A percentile compares a stretch with the other conserved stretches of the same genome.
phyloP scores from a whole-genome alignment of 2,329 filamentous ascomycete genomes.

The Exophiala oligosperma region DNA sequence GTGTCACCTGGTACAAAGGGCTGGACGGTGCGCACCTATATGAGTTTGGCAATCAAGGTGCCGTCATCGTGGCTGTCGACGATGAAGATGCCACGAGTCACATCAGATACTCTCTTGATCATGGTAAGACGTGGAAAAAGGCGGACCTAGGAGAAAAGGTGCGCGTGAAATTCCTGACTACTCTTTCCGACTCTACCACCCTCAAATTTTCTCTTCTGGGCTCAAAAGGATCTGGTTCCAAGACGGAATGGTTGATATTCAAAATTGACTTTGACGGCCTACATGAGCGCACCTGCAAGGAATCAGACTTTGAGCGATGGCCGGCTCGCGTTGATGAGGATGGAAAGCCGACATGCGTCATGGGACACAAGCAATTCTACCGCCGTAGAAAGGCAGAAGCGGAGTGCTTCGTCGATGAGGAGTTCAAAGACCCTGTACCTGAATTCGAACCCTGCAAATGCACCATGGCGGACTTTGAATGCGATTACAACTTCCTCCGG shows the following conservation, averaged over 20 bases:
- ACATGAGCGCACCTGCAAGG: conserved; percentile 74
- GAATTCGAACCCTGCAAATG: conserved; percentile 77
- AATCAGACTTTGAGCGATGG: conserved; percentile 83
- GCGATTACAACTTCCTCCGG: conserved; percentile 85
- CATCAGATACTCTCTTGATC: conserved; percentile 79
- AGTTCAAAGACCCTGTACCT: conserved; percentile 76
- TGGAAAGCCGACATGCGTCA: conserved; percentile 81
- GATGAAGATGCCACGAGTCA: conserved; percentile 64
- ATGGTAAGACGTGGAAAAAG: conserved; percentile 79
- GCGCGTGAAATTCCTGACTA: conserved; percentile 73
- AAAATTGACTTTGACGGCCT: conserved; percentile 81
- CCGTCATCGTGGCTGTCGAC: conserved; percentile 78
- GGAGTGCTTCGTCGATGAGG: conserved; percentile 83
- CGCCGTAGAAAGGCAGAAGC: conserved; percentile 80
- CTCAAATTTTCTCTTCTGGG: conserved; percentile 84
- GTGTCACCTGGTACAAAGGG: conserved; percentile 74
- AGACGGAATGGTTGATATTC: conserved; percentile 62
- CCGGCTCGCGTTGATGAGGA: conserved; percentile 77
- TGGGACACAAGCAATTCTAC: conserved; percentile 93
- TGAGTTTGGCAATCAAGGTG: conserved; percentile 92
- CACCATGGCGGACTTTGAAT: conserved; percentile 84
- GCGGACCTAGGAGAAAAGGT: conserved; percentile 70
- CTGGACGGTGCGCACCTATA: conserved; percentile 87
- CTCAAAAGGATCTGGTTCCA: conserved; percentile 52
- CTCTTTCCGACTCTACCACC: conserved; percentile 88